phyloP scores from a whole-genome alignment of 768 basidiomycete species.

The Lentinus brumalis region DNA sequence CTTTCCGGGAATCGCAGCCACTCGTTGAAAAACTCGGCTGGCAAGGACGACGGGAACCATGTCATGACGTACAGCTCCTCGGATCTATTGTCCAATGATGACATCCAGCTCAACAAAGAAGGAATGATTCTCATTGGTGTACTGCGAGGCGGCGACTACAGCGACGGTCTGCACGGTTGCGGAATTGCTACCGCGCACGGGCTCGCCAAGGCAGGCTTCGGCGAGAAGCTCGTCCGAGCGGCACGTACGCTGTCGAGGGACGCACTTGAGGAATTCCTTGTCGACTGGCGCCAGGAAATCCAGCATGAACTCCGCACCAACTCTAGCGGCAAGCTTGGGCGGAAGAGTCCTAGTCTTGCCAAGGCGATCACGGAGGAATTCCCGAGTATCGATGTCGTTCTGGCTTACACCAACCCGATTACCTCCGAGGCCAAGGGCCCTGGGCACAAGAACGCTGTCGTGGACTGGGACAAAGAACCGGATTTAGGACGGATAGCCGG shows the following conservation, averaged over 20 bases:
- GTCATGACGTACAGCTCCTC: conserved; percentile 42
- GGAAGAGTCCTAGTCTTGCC: conserved; percentile 67
- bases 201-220: conserved; percentile 81
- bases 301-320: conserved; percentile 70
- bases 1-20: conserved; percentile 72
- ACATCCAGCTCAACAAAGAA: conserved; percentile 53
- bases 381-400: conserved; percentile 71
- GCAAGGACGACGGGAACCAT: conserved; percentile 76
- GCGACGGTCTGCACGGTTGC: conserved; percentile 67
- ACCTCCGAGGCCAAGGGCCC: conserved; percentile 52
- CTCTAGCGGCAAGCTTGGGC: conserved; percentile 59
- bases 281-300: conserved; percentile 63
- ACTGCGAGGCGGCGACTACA: conserved; percentile 90
- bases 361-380: conserved; percentile 65
- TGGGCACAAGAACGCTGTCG: conserved; percentile 34
- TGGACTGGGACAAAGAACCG: conserved; percentile 57
- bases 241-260: conserved; percentile 46
- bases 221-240: conserved; percentile 67
- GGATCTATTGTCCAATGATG: conserved; percentile 46
- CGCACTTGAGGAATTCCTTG: conserved; percentile 54
- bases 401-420: conserved; percentile 77
- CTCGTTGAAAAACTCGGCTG: conserved; percentile 62
- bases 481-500: conserved; percentile 72
- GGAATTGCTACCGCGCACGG: conserved; percentile 74
- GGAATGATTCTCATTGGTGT: conserved; percentile 84